phyloP scores from a whole-genome alignment of 257 asterid species.

The Solanum neorickii region DNA sequence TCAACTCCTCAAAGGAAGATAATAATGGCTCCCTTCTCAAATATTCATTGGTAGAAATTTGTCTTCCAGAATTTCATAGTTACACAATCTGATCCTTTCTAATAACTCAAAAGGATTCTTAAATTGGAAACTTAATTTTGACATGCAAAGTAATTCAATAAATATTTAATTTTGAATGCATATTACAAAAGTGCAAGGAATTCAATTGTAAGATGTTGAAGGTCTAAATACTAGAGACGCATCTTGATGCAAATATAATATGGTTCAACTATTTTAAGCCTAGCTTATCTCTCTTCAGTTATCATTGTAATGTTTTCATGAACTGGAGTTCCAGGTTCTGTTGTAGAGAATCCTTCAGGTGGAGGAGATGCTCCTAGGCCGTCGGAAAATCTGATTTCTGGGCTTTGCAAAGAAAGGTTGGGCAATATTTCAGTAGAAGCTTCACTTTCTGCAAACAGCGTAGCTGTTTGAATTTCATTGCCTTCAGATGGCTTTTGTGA shows the following conservation, averaged over 20 bases:
- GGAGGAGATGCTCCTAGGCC: background rate
- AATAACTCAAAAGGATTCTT: too few relatives aligned
- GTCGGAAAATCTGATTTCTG: slow-evolving; percentile 7
- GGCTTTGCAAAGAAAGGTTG: background rate
- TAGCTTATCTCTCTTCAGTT: background rate
- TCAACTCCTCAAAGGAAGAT: background rate
- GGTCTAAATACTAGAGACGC: background rate
- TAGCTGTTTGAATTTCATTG: background rate
- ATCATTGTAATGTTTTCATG: background rate
- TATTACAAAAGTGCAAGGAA: background rate
- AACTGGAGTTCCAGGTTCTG: slow-evolving; percentile 18
- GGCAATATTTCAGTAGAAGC: background rate
- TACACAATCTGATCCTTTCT: background rate
- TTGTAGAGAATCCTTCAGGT: slow-evolving; percentile 18
- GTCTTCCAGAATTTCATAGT: background rate
- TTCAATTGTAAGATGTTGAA: background rate
- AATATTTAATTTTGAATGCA: background rate
- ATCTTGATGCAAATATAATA: background rate
- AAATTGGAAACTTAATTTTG: background rate
- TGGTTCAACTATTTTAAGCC: background rate
- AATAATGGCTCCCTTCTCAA: background rate
- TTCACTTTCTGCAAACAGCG: background rate
- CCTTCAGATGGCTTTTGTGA: background rate
- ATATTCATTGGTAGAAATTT: background rate
- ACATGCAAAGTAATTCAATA: background rate